These are phyloP conservation scores for Lenwebbia sp. DNA, from an alignment of 345 rosid genomes.

Conservation along the genomic window DNA sequence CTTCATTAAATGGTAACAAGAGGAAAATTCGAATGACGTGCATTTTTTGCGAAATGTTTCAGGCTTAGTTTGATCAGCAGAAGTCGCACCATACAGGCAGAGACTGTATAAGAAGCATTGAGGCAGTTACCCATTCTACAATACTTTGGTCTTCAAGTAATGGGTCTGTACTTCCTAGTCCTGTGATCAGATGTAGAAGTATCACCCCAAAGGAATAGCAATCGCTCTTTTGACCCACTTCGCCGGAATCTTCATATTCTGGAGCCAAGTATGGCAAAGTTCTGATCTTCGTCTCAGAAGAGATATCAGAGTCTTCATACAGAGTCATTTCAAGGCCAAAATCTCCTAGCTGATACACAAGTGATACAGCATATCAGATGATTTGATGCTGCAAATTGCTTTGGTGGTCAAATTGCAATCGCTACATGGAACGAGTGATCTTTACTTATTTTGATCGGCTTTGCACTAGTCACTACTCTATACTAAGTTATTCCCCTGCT, in stretches of 20 bases:
- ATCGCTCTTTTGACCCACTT: conserved; percentile 48
- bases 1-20: background rate
- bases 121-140: conserved; percentile 42
- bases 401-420: background rate
- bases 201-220: conserved; percentile 57
- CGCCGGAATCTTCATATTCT: conserved; percentile 51
- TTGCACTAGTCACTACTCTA: background rate
- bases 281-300: conserved; percentile 39
- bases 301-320: conserved; percentile 22
- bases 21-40: background rate
- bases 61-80: background rate
- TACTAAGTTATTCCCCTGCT: background rate
- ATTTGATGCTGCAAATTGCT: background rate
- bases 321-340: conserved; percentile 49
- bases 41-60: background rate
- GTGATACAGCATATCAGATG: background rate
- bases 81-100: background rate
- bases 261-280: conserved; percentile 53
- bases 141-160: conserved; percentile 40
- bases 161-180: conserved; percentile 40
- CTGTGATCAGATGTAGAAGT: conserved; percentile 47
- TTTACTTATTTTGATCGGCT: background rate
- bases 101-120: background rate
- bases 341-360: conserved; percentile 37
- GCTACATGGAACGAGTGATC: background rate